Evolutionary conservation across 345 rosid genomes (phyloP), one percentile per base, ranked within the genome.

Genomic region (Citrus inodora): DNA sequence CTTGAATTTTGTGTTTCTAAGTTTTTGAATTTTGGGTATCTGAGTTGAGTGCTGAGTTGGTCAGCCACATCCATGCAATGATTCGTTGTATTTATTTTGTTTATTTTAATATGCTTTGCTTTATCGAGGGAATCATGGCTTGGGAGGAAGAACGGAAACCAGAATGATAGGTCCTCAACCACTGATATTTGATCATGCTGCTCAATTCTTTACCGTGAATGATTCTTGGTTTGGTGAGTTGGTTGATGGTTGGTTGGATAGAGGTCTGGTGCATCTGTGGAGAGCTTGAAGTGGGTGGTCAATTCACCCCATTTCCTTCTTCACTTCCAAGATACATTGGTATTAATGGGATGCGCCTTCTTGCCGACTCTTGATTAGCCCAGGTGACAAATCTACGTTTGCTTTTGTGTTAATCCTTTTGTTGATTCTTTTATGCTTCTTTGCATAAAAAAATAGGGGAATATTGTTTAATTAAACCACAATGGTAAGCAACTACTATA

Each of bases 91-190:
- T 24, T 28, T 0, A 9, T 40, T 40, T 40, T 40, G 32, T 30
- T 30, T 30, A 30, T 30, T 30, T 30, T 30, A n/a, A n/a, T 30
- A 7, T 60, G 37, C 37, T 62, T 25, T 58, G 73, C 6, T 55
- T 13, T 27, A 72, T 56, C 73, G 89, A 97, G 98, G 98, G 69
- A 85, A 86, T 81, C 98, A 92, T 88, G 98, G 99, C 63, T 85
- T 92, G 84, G 98, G 98, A 81, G 98, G 98, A 82, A 89, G 99
- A 82, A 88, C 93, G 94, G 98, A 91, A 75, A 95, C 98, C 32
- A 87, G 99, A 83, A 38, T 88, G 71, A 76, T 92, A 63, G 93
- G 86, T 71, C 90, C 93, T 78, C 84, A 87, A 35, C 87, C 83
- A 51, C 83, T 95, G 24, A 48, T 90, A 75, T 95, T 95, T 56